A percentile compares a stretch with the other conserved stretches of the same genome.
phyloP scores from a whole-genome alignment of 1,139 yeast genomes.

The Wickerhamomyces sp. region DNA sequence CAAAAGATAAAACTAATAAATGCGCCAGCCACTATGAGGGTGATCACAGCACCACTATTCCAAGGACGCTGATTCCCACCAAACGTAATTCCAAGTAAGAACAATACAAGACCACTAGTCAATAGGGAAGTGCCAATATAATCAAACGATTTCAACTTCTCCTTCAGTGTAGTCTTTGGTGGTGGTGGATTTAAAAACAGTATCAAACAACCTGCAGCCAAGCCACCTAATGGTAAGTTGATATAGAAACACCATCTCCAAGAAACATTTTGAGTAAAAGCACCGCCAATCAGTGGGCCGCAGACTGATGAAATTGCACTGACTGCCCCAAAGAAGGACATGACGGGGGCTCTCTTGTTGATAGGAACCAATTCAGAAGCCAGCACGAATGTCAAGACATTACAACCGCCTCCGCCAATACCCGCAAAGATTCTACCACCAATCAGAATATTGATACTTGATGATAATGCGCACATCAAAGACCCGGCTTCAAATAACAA shows the following conservation, averaged over 20 bases:
- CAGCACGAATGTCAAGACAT: slow-evolving; percentile 52
- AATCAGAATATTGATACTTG: slow-evolving; percentile 53
- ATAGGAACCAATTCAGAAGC: slow-evolving; percentile 59
- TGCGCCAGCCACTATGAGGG: slow-evolving; percentile 52
- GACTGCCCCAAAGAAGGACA: slow-evolving; percentile 44
- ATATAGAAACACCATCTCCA: slow-evolving; percentile 84
- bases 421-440: slow-evolving; percentile 71
- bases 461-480: slow-evolving; percentile 51
- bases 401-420: slow-evolving; percentile 67
- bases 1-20: slow-evolving; percentile 34
- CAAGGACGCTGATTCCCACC: slow-evolving; percentile 45
- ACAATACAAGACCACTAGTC: slow-evolving; percentile 37
- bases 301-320: slow-evolving; percentile 52
- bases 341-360: slow-evolving; percentile 45
- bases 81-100: slow-evolving; percentile 47
- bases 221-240: slow-evolving; percentile 64
- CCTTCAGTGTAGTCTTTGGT: slow-evolving; percentile 36
- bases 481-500: slow-evolving; percentile 59
- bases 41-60: slow-evolving; percentile 53
- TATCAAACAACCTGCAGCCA: slow-evolving; percentile 41
- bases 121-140: slow-evolving; percentile 42
- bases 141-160: slow-evolving; percentile 43
- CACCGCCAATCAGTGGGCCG: slow-evolving; percentile 70
- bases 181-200: slow-evolving; percentile 56
- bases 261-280: slow-evolving; percentile 50